Evolutionary conservation across 192 early-diverging fungal genomes (phyloP).

Genomic region (Entomortierella chlamydospora): DNA sequence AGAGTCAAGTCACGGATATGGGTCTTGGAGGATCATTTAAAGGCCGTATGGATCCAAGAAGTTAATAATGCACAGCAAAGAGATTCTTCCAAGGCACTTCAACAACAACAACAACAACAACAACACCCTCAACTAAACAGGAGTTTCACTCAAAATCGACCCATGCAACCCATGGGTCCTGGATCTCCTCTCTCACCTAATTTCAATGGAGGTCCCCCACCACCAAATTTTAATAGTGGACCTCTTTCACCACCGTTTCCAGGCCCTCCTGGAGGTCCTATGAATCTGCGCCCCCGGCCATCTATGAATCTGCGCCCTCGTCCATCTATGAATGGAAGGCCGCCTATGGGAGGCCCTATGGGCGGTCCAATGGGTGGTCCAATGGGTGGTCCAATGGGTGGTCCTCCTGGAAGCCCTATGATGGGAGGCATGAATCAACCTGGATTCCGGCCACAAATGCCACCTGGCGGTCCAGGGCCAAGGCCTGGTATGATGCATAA

Average conservation of each 20-base stretch:
- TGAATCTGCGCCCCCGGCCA: constrained; percentile 12
- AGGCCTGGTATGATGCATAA: constrained; percentile 26
- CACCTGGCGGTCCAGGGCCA: constrained; percentile 1
- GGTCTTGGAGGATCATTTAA: constrained; percentile 28
- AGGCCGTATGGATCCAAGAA: constrained; percentile 37
- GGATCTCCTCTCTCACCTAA: constrained; percentile 29
- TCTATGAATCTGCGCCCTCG: no score
- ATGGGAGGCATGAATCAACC: constrained; percentile 18
- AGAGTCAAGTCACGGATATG: constrained; percentile 34
- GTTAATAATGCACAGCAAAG: constrained; percentile 36
- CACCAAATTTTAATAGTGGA: constrained; percentile 10
- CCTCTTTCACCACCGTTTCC: constrained; percentile 29
- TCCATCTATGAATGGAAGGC: constrained; percentile 30
- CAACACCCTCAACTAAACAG: constrained; percentile 22
- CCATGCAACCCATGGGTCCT: constrained; percentile 35
- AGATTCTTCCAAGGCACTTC: constrained; percentile 16
- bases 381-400: constrained; percentile 12
- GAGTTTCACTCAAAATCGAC: constrained; percentile 31
- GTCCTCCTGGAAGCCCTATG: constrained; percentile 30
- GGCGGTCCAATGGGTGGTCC: constrained; percentile 20
- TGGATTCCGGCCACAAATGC: constrained; percentile 32
- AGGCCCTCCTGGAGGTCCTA: constrained; percentile 1
- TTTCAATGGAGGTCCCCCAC: constrained; percentile 24
- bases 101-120: constrained; percentile 20
- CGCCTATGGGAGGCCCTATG: constrained; percentile 44